A percentile compares a stretch with the other conserved stretches of the same genome.
Conservation (phyloP, 352 stramenopile species). For the Globisporangium paddicum region DNA sequence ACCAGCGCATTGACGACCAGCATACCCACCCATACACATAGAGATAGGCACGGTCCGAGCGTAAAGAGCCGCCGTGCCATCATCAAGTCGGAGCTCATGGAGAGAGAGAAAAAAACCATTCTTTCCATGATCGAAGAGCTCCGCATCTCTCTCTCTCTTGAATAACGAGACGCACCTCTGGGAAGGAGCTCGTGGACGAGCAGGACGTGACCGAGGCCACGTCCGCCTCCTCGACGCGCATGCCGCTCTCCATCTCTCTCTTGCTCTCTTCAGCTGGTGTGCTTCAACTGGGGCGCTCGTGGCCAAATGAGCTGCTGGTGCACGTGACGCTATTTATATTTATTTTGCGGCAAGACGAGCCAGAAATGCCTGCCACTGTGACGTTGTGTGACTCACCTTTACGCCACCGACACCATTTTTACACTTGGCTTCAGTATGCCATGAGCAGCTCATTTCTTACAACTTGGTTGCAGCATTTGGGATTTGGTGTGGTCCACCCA, state of each 20-base stretch:
- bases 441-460: no score
- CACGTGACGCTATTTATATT: conserved; percentile 4
- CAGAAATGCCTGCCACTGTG: not conserved
- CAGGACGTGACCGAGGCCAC: not conserved
- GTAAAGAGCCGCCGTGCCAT: not conserved
- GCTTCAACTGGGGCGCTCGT: conserved; percentile 1
- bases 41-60: not conserved
- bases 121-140: conserved; percentile 4
- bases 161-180: not conserved
- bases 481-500: no score
- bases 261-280: not conserved
- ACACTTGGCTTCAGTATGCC: conserved; percentile 1
- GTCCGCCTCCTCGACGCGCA: not conserved
- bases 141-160: conserved; percentile 1
- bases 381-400: not conserved
- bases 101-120: not conserved
- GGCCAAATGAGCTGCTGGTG: not conserved
- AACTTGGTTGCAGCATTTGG: no score
- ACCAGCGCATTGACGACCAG: not conserved
- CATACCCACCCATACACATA: not conserved
- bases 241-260: not conserved
- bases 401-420: not conserved
- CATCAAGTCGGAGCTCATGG: not conserved
- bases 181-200: conserved; percentile 12
- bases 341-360: not conserved